Percentiles rank a stretch among this genome's conserved stretches.
Conservation (phyloP, 768 basidiomycete genomes). For the Kwoniella europaea region DNA sequence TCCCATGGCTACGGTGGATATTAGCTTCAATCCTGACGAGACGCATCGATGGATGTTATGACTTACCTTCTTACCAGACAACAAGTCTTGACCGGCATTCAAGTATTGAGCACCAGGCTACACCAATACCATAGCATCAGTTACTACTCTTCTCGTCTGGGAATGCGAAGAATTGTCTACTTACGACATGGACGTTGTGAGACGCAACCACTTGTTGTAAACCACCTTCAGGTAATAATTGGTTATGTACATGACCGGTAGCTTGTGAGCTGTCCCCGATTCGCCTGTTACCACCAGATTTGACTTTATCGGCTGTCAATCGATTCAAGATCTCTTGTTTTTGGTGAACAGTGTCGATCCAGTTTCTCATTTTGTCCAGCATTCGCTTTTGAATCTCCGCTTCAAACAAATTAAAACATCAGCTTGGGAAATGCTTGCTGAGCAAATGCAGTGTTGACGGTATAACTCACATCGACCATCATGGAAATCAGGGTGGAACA, state of each 20-base stretch:
- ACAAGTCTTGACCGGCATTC: constrained; percentile 56
- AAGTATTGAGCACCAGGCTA: constrained; percentile 55
- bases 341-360: constrained; percentile 45
- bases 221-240: constrained; percentile 49
- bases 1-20: constrained; percentile 51
- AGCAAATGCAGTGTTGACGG: neutral
- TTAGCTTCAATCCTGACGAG: neutral
- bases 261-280: constrained; percentile 45
- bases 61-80: constrained; percentile 52
- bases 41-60: neutral
- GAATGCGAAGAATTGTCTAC: constrained; percentile 10
- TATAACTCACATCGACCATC: constrained; percentile 44
- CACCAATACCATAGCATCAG: constrained; percentile 8
- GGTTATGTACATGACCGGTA: constrained; percentile 52
- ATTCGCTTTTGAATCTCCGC: constrained; percentile 52
- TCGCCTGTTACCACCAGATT: constrained; percentile 49
- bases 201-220: constrained; percentile 52
- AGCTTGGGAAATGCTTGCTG: neutral
- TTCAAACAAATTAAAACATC: constrained; percentile 5
- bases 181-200: constrained; percentile 56
- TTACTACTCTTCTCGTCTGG: neutral
- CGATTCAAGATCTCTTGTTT: constrained; percentile 50
- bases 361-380: constrained; percentile 48
- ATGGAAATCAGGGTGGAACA: constrained; percentile 56
- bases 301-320: constrained; percentile 49